Conservation (phyloP, 371 early-diverging fungal genomes). For the Fennellomyces sp. region DNA sequence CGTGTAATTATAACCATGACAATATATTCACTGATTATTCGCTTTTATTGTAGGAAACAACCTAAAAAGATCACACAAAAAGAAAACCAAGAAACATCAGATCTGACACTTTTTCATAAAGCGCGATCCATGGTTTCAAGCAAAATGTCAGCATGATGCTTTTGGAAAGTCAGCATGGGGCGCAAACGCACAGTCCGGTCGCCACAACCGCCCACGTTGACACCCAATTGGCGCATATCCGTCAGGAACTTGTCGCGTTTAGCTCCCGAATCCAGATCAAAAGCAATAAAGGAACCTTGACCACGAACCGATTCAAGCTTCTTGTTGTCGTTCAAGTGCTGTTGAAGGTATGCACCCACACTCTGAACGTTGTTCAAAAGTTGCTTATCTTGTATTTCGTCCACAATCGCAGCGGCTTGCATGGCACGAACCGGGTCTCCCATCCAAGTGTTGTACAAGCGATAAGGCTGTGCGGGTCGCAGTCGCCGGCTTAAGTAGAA, state of each 20-base stretch:
- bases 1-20: too few species aligned
- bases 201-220: slow-evolving; percentile 78
- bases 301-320: slow-evolving; percentile 59
- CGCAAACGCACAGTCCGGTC: slow-evolving; percentile 66
- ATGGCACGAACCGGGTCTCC: slow-evolving; percentile 74
- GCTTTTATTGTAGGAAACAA: too few species aligned
- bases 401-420: slow-evolving; percentile 67
- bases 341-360: slow-evolving; percentile 61
- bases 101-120: slow-evolving; percentile 6
- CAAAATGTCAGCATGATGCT: slow-evolving; percentile 72
- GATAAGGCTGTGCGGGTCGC: slow-evolving; percentile 63
- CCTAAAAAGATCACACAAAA: background rate
- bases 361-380: slow-evolving; percentile 55
- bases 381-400: slow-evolving; percentile 58
- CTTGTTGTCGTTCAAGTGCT: slow-evolving; percentile 29
- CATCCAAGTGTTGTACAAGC: slow-evolving; percentile 80
- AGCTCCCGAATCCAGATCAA: slow-evolving; percentile 58
- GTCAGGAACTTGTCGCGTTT: slow-evolving; percentile 56
- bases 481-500: slow-evolving; percentile 63
- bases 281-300: slow-evolving; percentile 72
- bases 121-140: slow-evolving; percentile 59
- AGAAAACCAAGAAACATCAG: background rate
- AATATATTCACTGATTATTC: too few species aligned
- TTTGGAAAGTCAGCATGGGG: slow-evolving; percentile 75
- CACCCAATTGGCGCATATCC: slow-evolving; percentile 65